Evolutionary conservation across 768 basidiomycete species (phyloP), one percentile per base, ranked within the genome.

Genomic region (Leccinellum luteum): DNA sequence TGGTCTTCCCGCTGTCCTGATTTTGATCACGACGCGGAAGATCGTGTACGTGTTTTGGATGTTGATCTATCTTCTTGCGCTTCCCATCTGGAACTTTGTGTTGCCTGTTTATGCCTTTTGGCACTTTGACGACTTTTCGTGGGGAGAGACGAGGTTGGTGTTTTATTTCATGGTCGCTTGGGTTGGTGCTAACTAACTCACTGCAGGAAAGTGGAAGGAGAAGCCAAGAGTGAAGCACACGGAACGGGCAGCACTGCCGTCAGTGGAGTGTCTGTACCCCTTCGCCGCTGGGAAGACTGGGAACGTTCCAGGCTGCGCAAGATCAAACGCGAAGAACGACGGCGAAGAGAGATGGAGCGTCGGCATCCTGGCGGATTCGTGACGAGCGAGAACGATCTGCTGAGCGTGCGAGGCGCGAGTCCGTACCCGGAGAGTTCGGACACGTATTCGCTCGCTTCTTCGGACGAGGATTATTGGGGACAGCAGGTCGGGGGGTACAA

Each of bases 201-300:
- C 27, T 44, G 54, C 72, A 97, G 96, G 72, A 94, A 94, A 77
- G 96, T 99, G 4, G 93, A 89, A 72, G 97, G 97, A 19, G 97
- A 98, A 74, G 79, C 71, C 10, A 92, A 92, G 66, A 85, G 78
- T 31, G 82, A 86, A 60, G 90, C 84, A 3, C 95, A 98, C 65
- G 91, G 85, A 19, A 82, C 79, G 14, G 87, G 84, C 14, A 81
- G 80, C 17, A 80, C 79, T 25, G 74, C 75, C 6, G 69, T 77
- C 48, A 78, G 78, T 52, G 84, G 81, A 6, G 73, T 79, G 44
- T 84, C 82, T 0, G 84, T 98, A n/a, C 94, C 97, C 0, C 75
- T 98, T 69, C 85, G 96, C n/a, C 83, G 96, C 51, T 99, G 97
- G 97, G 97, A 98, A 74, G 96, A 99, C 65, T 99, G 96, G 97